A percentile compares a stretch with the other conserved stretches of the same genome.
Evolutionary conservation across 2,329 filamentous ascomycete species (phyloP).

Genomic region (Coniochaeta pulveracea): DNA sequence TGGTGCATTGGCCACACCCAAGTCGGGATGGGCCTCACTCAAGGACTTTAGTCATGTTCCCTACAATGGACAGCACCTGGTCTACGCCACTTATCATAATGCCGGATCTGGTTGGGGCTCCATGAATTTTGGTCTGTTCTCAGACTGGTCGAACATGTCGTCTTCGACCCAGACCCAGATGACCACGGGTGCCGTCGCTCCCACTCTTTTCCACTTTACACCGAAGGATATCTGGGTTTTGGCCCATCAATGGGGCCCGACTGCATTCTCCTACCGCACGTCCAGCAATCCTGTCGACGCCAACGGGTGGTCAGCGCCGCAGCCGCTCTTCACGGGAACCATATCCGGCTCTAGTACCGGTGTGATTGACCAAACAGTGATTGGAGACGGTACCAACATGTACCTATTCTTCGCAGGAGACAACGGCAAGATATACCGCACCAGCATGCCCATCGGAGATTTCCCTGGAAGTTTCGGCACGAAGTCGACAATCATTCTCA

Average conservation of each 20-base stretch:
- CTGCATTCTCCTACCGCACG: constrained; percentile 48
- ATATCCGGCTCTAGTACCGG: constrained; percentile 40
- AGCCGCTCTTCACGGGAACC: constrained; percentile 44
- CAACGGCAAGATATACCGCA: constrained; percentile 54
- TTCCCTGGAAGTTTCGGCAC: constrained; percentile 52
- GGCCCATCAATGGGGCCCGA: constrained; percentile 52
- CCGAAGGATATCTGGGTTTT: constrained; percentile 54
- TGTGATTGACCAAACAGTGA: constrained; percentile 51
- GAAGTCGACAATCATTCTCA: constrained; percentile 34
- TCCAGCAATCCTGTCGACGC: constrained; percentile 43
- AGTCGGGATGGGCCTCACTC: constrained; percentile 41
- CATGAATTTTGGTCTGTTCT: constrained; percentile 45
- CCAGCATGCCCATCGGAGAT: constrained; percentile 48
- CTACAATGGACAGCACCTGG: constrained; percentile 47
- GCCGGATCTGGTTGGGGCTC: constrained; percentile 37
- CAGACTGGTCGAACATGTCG: constrained; percentile 38
- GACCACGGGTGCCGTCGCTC: constrained; percentile 37
- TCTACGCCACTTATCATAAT: constrained; percentile 43
- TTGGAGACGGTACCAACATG: constrained; percentile 49
- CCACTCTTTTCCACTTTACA: constrained; percentile 50
- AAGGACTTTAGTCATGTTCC: constrained; percentile 50
- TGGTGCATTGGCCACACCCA: constrained; percentile 36
- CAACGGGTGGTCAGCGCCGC: constrained; percentile 42
- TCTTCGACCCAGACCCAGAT: constrained; percentile 40
- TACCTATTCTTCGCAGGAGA: constrained; percentile 59